phyloP scores from a whole-genome alignment of 805 yeast species.

The Starmerella riodocensis region DNA sequence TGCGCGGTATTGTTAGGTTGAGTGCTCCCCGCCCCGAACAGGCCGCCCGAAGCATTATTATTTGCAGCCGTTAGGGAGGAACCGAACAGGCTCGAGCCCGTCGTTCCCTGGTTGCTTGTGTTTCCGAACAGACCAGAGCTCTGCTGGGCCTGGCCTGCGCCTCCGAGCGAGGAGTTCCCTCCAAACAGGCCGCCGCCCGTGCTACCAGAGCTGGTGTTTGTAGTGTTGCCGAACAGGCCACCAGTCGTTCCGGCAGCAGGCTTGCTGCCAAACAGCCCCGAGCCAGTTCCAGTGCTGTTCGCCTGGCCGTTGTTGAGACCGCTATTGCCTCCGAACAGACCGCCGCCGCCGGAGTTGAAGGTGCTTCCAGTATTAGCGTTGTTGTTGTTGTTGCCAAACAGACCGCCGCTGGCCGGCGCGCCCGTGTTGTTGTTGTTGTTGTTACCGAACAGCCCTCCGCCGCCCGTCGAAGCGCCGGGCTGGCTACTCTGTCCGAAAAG shows the following conservation, averaged over 20 bases:
- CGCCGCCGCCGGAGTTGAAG: slow-evolving; percentile 22
- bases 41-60: neutral
- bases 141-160: slow-evolving; percentile 15
- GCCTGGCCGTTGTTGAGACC: neutral
- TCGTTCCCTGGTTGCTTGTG: slow-evolving; percentile 6
- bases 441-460: slow-evolving; percentile 17
- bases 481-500: slow-evolving; percentile 11
- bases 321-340: slow-evolving; percentile 30
- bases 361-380: slow-evolving; percentile 8
- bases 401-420: slow-evolving; percentile 23
- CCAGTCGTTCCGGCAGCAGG: slow-evolving; percentile 21
- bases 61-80: neutral
- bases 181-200: slow-evolving; percentile 32
- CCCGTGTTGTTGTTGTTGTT: slow-evolving; percentile 1
- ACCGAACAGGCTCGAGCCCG: slow-evolving; percentile 25
- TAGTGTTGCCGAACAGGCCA: slow-evolving; percentile 26
- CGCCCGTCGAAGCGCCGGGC: neutral
- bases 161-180: slow-evolving; percentile 12
- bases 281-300: slow-evolving; percentile 18
- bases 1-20: slow-evolving; percentile 17
- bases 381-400: slow-evolving; percentile 26
- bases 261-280: slow-evolving; percentile 25
- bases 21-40: neutral
- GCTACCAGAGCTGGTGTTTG: slow-evolving; percentile 8
- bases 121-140: slow-evolving; percentile 26